Evolutionary conservation across 2,329 filamentous ascomycete species (phyloP).

Genomic region (Ceratocystis alfenasii): DNA sequence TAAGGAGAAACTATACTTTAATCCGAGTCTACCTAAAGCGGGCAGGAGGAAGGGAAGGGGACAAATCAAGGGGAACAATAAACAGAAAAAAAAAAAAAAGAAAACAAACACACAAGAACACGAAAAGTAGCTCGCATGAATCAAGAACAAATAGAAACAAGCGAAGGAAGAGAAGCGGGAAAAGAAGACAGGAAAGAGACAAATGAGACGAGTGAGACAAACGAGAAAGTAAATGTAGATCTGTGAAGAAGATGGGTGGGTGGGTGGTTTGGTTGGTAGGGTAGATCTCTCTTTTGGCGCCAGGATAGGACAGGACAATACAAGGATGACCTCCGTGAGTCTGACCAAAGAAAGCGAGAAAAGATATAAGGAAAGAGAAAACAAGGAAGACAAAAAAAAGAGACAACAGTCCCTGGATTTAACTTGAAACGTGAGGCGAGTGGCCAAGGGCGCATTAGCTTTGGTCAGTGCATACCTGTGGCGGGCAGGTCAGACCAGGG

Average conservation of each 20-base stretch:
- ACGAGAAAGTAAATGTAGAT: no score
- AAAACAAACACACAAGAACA: neutral
- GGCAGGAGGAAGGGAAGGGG: no score
- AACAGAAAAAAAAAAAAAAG: constrained; percentile 6
- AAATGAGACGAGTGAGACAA: neutral
- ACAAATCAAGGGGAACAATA: neutral
- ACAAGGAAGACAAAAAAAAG: neutral
- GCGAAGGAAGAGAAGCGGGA: constrained; percentile 9
- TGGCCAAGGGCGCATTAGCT: no score
- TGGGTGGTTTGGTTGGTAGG: no score
- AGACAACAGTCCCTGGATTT: constrained; percentile 21
- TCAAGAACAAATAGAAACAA: constrained; percentile 11
- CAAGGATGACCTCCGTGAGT: neutral
- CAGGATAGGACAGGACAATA: neutral
- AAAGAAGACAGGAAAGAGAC: neutral
- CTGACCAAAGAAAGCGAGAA: neutral
- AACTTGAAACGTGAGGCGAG: neutral
- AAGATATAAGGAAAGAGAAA: neutral
- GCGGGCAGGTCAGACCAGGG: neutral
- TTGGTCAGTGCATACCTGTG: neutral
- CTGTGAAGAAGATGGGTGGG: no score
- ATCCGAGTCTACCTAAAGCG: no score
- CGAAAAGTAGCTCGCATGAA: constrained; percentile 8
- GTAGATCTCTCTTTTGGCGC: no score
- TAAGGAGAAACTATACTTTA: no score